phyloP scores from a whole-genome alignment of 2,329 filamentous ascomycete genomes.

The Aulographum hederae region DNA sequence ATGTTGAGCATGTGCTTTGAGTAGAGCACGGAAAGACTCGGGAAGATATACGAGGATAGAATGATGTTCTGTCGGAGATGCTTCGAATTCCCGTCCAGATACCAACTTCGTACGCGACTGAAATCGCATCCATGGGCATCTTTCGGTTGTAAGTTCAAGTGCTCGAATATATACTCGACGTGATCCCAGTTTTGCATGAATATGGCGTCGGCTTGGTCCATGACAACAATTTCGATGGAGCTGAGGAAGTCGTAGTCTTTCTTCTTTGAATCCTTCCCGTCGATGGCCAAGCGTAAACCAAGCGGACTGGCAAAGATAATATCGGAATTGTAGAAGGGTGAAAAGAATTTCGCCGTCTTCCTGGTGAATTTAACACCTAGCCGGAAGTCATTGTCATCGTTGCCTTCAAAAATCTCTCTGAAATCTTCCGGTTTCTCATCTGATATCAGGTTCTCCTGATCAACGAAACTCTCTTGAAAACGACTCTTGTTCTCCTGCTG shows the following conservation, averaged over 20 bases:
- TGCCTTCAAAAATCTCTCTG: constrained; percentile 74
- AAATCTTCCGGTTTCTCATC: constrained; percentile 72
- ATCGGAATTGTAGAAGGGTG: constrained; percentile 91
- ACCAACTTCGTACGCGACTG: constrained; percentile 75
- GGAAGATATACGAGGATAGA: constrained; percentile 66
- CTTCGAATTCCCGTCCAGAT: constrained; percentile 70
- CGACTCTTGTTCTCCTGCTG: constrained; percentile 91
- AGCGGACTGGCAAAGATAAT: constrained; percentile 84
- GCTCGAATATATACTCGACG: constrained; percentile 75
- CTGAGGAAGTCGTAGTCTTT: constrained; percentile 79
- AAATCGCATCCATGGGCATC: constrained; percentile 90
- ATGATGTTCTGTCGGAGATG: constrained; percentile 75
- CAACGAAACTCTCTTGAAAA: constrained; percentile 68
- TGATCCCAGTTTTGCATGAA: constrained; percentile 99
- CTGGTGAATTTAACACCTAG: constrained; percentile 93
- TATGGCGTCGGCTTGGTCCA: constrained; percentile 84
- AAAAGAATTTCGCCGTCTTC: constrained; percentile 88
- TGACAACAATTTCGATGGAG: constrained; percentile 75
- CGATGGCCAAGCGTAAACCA: constrained; percentile 74
- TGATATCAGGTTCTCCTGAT: constrained; percentile 46
- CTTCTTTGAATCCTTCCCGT: constrained; percentile 41
- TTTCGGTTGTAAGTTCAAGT: constrained; percentile 78
- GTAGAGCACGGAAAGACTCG: constrained; percentile 68
- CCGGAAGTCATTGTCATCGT: constrained; percentile 94
- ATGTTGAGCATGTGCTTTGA: constrained; percentile 63